Percentiles rank a stretch among this genome's conserved stretches.
Conservation (phyloP, 2,329 filamentous ascomycete species). For the Drechmeria coniospora region DNA sequence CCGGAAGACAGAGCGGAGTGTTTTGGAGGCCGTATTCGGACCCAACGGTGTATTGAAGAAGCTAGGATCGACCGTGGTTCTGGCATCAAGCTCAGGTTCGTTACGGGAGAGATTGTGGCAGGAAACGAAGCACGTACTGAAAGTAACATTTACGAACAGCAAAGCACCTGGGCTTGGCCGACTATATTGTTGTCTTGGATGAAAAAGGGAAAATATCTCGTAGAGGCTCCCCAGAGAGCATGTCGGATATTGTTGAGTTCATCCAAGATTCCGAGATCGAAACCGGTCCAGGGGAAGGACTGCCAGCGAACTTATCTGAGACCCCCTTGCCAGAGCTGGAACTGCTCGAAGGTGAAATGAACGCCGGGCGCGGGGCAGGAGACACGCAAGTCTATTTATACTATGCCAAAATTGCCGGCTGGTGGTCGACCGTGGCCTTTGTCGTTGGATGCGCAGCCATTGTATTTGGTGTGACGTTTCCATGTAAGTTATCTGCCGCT, state of each 20-base stretch:
- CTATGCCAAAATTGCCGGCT: conserved; percentile 8
- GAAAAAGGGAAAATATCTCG: conserved; percentile 8
- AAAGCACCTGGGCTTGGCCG: conserved; percentile 9
- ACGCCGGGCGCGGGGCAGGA: conserved; percentile 4
- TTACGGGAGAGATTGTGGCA: background rate
- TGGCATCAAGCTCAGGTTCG: conserved; percentile 13
- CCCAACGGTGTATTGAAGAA: conserved; percentile 13
- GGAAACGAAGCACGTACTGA: background rate
- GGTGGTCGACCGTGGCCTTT: conserved; percentile 5
- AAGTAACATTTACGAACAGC: too few species aligned
- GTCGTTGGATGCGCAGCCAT: conserved; percentile 7
- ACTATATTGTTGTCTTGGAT: conserved; percentile 10
- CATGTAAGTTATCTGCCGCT: conserved; percentile 6
- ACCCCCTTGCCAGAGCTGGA: conserved; percentile 7
- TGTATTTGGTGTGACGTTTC: conserved; percentile 8
- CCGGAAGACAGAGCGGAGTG: conserved; percentile 19
- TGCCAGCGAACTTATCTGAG: conserved; percentile 7
- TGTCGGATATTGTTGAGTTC: conserved; percentile 2
- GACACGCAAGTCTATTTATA: conserved; percentile 8
- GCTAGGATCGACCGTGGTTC: conserved; percentile 10
- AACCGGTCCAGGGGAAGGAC: conserved; percentile 1
- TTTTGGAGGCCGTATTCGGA: conserved; percentile 20
- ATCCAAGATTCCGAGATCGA: conserved; percentile 1
- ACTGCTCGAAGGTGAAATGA: conserved; percentile 3
- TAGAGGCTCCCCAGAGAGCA: conserved; percentile 8